A percentile compares a stretch with the other conserved stretches of the same genome.
Evolutionary conservation across 306 rosid species (phyloP).

Genomic region (Quercus bicolor): DNA sequence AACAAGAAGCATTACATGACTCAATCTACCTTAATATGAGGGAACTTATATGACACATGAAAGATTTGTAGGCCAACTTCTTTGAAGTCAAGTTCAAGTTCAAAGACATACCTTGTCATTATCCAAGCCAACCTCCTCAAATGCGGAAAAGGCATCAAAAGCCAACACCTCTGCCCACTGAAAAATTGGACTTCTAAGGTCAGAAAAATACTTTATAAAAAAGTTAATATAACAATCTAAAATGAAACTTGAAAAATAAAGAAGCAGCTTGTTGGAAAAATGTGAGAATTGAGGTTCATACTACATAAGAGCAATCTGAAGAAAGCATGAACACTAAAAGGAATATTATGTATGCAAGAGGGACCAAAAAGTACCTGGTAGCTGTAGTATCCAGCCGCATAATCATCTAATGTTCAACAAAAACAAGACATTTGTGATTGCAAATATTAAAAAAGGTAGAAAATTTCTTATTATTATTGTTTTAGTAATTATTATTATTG

Average conservation of each 20-base stretch:
- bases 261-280: not conserved
- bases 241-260: not conserved
- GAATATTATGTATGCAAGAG: slow-evolving; percentile 1
- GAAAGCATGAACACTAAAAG: not conserved
- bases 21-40: not conserved
- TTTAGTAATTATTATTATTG: not conserved
- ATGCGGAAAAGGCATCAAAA: slow-evolving; percentile 98
- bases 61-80: not conserved
- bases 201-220: not conserved
- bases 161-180: slow-evolving; percentile 99
- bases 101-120: slow-evolving; percentile 56
- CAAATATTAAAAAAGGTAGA: not conserved
- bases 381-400: slow-evolving; percentile 99
- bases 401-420: slow-evolving; percentile 46
- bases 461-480: not conserved
- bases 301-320: not conserved
- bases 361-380: slow-evolving; percentile 63
- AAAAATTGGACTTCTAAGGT: slow-evolving; percentile 24
- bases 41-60: not conserved
- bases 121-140: slow-evolving; percentile 90
- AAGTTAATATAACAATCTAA: not conserved
- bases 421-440: not conserved
- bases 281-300: not conserved
- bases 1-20: not conserved
- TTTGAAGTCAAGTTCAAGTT: slow-evolving; percentile 7